Percentiles rank a stretch among this genome's conserved stretches.
phyloP scores from a whole-genome alignment of 129 eudicot species.

The Ambrosia artemisiifolia region DNA sequence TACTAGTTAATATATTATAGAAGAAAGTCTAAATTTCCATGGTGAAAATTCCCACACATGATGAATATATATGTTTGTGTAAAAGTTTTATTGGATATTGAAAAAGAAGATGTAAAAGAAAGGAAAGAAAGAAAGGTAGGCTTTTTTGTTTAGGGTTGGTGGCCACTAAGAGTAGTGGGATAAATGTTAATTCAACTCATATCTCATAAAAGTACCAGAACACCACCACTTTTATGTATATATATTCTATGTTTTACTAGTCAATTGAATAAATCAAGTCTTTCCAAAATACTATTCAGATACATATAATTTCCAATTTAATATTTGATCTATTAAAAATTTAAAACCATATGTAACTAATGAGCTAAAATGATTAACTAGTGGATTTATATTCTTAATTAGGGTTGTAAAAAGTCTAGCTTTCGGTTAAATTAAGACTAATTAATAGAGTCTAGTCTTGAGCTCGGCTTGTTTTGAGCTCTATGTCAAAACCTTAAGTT shows the following conservation, averaged over 20 bases:
- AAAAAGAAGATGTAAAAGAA: slow-evolving; percentile 17
- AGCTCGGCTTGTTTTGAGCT: no score
- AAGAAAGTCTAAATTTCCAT: neutral
- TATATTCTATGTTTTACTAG: neutral
- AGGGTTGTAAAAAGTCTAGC: no score
- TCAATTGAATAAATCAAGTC: neutral
- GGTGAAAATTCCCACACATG: neutral
- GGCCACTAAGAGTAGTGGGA: slow-evolving; percentile 35
- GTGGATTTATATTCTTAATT: no score
- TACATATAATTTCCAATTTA: neutral
- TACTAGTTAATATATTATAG: no score
- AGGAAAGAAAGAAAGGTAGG: slow-evolving; percentile 17
- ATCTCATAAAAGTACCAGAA: neutral
- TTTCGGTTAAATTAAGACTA: no score
- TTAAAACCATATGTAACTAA: neutral
- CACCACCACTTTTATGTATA: slow-evolving; percentile 2
- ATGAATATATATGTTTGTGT: slow-evolving; percentile 7
- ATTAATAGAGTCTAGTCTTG: no score
- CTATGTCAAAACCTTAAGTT: no score
- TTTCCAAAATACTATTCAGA: neutral
- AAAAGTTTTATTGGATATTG: slow-evolving; percentile 16
- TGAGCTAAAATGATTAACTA: neutral
- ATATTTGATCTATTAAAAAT: neutral
- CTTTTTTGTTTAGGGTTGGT: slow-evolving; percentile 28
- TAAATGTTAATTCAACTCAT: slow-evolving; percentile 25